phyloP scores from a whole-genome alignment of 176 grass and related monocot genomes.

The Eragrostis curvula region DNA sequence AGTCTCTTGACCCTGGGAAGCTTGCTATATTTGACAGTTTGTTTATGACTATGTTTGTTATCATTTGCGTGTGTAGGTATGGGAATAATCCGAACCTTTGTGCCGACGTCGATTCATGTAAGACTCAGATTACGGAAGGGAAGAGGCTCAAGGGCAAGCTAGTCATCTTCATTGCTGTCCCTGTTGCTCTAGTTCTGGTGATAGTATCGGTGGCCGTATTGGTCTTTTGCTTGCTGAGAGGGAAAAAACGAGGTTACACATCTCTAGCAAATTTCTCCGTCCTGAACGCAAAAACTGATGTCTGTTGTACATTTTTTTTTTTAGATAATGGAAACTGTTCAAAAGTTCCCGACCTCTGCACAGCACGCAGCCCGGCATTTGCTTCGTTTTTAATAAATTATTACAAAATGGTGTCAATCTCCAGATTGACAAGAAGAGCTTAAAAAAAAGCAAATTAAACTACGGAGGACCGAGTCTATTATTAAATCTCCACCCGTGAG shows the following conservation, averaged over 20 bases:
- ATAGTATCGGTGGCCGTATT: conserved; percentile 16
- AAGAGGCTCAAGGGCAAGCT: conserved; percentile 28
- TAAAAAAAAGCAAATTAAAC: too few species aligned
- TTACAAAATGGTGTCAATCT: too few species aligned
- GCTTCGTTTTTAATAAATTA: too few species aligned
- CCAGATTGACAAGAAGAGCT: too few species aligned
- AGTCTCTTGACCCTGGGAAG: neutral
- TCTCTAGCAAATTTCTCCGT: neutral
- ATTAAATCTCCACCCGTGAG: too few species aligned
- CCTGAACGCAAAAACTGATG: neutral
- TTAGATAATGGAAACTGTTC: too few species aligned
- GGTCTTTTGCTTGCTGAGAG: conserved; percentile 7
- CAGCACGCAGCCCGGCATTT: too few species aligned
- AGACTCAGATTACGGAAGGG: neutral
- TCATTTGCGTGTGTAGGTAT: conserved; percentile 23
- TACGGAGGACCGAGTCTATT: too few species aligned
- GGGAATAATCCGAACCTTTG: conserved; percentile 45
- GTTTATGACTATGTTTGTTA: neutral
- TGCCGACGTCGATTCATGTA: conserved; percentile 33
- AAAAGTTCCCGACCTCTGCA: too few species aligned
- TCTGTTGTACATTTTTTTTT: too few species aligned
- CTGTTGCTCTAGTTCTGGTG: conserved; percentile 22
- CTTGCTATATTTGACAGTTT: neutral
- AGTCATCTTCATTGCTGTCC: conserved; percentile 31
- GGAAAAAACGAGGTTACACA: conserved; percentile 28